Evolutionary conservation across 257 asterid genomes (phyloP).

Genomic region (Striga asiatica): DNA sequence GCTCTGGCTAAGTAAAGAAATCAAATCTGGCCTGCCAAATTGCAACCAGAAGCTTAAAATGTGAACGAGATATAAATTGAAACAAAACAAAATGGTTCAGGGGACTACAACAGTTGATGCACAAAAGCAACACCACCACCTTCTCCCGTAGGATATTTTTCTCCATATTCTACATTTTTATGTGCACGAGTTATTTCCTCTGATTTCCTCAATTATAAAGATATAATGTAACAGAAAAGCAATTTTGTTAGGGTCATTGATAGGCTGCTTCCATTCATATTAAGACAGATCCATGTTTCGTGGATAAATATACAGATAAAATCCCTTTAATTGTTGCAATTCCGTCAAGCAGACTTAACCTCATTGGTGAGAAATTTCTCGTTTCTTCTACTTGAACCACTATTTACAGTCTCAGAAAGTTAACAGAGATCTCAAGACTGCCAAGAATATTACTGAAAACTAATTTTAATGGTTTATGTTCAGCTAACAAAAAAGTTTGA

Average conservation of each 20-base stretch:
- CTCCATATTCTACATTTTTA: neutral
- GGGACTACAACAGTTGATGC: neutral
- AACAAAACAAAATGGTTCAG: neutral
- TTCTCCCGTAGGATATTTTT: neutral
- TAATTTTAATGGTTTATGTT: neutral
- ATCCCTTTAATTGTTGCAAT: neutral
- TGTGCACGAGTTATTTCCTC: neutral
- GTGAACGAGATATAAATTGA: neutral
- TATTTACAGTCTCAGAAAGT: neutral
- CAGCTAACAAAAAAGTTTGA: neutral
- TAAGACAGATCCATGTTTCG: too few relatives aligned
- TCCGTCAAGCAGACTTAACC: neutral
- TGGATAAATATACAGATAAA: too few relatives aligned
- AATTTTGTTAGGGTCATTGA: neutral
- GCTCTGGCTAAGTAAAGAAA: too few relatives aligned
- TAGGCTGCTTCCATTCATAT: conserved; percentile 3
- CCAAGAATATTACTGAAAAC: neutral
- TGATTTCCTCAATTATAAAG: neutral
- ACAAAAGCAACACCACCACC: neutral
- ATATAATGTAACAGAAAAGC: neutral
- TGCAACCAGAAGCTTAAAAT: neutral
- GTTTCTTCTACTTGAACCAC: neutral
- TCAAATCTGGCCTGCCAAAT: too few relatives aligned
- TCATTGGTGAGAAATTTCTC: neutral
- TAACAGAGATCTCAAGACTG: neutral